phyloP scores from a whole-genome alignment of 2,329 filamentous ascomycete species.

The Aspergillus melleus region DNA sequence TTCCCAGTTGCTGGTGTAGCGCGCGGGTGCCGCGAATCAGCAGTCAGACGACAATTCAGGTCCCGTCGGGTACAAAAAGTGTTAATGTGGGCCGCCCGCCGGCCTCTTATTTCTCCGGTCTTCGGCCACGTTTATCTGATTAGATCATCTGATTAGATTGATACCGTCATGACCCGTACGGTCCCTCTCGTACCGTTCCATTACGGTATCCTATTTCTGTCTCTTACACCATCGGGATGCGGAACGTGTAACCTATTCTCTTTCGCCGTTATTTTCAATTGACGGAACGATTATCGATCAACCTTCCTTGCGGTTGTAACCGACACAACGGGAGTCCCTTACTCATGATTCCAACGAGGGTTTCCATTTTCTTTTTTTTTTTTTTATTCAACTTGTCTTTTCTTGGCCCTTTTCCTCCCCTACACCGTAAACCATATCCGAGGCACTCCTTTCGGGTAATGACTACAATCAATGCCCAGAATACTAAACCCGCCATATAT shows the following conservation, averaged over 20 bases:
- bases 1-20: background rate
- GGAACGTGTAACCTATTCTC: background rate
- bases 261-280: background rate
- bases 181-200: background rate
- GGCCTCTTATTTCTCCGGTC: slow-evolving; percentile 15
- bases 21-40: slow-evolving; percentile 9
- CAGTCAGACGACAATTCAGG: background rate
- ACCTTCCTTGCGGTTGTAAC: background rate
- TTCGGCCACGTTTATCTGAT: slow-evolving; percentile 24
- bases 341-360: background rate
- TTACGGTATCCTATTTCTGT: background rate
- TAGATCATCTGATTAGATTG: slow-evolving; percentile 31
- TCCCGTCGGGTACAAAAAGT: slow-evolving; percentile 2
- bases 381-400: background rate
- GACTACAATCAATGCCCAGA: background rate
- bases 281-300: background rate
- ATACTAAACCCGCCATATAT: background rate
- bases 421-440: too few relatives aligned
- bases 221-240: background rate
- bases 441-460: background rate
- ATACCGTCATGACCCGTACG: slow-evolving; percentile 5
- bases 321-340: background rate
- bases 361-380: background rate
- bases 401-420: background rate
- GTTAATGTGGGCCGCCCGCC: background rate